Evolutionary conservation across 768 basidiomycete genomes (phyloP).

Genomic region (Tylopilus cervinicoccineus): DNA sequence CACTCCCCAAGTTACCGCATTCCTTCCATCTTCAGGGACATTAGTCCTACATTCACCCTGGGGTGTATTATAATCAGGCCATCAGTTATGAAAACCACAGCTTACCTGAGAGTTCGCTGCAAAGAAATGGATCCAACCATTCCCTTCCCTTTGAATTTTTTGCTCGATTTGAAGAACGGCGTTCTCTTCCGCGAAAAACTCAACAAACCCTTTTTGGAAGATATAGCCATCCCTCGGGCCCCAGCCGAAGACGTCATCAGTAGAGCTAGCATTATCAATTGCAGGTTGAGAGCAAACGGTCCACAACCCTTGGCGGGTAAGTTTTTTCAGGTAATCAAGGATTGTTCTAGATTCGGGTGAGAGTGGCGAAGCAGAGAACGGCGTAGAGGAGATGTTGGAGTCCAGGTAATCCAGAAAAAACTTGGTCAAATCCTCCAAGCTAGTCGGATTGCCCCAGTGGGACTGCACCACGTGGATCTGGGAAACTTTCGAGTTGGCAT

Average conservation of each 20-base stretch:
- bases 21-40: slow-evolving; percentile 71
- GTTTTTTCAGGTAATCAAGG: slow-evolving; percentile 65
- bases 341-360: slow-evolving; percentile 81
- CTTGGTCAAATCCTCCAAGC: slow-evolving; percentile 62
- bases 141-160: slow-evolving; percentile 48
- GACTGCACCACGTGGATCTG: slow-evolving; percentile 60
- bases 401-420: slow-evolving; percentile 82
- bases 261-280: slow-evolving; percentile 73
- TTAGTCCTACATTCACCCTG: slow-evolving; percentile 82
- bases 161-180: slow-evolving; percentile 59
- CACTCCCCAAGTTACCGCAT: slow-evolving; percentile 98
- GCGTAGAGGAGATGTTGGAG: slow-evolving; percentile 69
- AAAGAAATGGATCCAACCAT: slow-evolving; percentile 78
- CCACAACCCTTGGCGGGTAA: slow-evolving; percentile 87
- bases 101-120: slow-evolving; percentile 75
- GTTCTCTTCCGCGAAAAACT: slow-evolving; percentile 77
- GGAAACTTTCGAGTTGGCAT: background rate
- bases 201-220: slow-evolving; percentile 96
- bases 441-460: slow-evolving; percentile 70
- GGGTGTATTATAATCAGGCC: background rate
- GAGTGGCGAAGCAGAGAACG: slow-evolving; percentile 83
- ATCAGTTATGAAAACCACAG: background rate
- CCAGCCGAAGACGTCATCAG: slow-evolving; percentile 84
- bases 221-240: slow-evolving; percentile 92
- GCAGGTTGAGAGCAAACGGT: slow-evolving; percentile 97